phyloP scores from a whole-genome alignment of 345 rosid species.

The Camelina sativa region DNA sequence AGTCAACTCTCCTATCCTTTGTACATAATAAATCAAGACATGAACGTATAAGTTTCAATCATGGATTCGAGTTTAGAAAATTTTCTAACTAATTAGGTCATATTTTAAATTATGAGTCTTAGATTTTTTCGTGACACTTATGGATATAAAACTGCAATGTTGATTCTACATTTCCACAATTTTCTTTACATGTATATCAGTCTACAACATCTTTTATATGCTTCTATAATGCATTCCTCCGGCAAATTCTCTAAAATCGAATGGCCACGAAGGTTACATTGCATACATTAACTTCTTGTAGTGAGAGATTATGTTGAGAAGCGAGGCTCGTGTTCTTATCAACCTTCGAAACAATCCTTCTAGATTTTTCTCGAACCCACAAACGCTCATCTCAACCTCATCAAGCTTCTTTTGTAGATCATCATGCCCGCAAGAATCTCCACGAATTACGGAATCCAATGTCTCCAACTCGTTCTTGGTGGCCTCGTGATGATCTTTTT shows the following conservation, averaged over 20 bases:
- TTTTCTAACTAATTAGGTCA: neutral
- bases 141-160: neutral
- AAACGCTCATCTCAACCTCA: conserved; percentile 51
- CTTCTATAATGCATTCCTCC: conserved; percentile 5
- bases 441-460: conserved; percentile 44
- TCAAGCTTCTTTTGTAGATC: conserved; percentile 46
- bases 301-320: conserved; percentile 67
- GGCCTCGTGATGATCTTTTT: conserved; percentile 45
- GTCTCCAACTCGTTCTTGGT: conserved; percentile 51
- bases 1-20: neutral
- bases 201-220: conserved; percentile 13
- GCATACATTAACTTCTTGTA: conserved; percentile 23
- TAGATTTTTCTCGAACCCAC: conserved; percentile 56
- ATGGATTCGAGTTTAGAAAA: neutral
- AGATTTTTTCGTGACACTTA: neutral
- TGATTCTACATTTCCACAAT: neutral
- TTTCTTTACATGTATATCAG: neutral
- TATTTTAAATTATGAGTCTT: neutral
- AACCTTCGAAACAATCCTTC: conserved; percentile 62
- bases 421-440: conserved; percentile 1
- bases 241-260: conserved; percentile 23
- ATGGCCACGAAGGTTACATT: conserved; percentile 10
- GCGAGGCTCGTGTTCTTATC: conserved; percentile 64
- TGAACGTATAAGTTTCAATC: neutral
- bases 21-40: neutral